Base-by-base conservation (phyloP, 164 flowering plant genomes). In the Nelumbo lutea region DNA sequence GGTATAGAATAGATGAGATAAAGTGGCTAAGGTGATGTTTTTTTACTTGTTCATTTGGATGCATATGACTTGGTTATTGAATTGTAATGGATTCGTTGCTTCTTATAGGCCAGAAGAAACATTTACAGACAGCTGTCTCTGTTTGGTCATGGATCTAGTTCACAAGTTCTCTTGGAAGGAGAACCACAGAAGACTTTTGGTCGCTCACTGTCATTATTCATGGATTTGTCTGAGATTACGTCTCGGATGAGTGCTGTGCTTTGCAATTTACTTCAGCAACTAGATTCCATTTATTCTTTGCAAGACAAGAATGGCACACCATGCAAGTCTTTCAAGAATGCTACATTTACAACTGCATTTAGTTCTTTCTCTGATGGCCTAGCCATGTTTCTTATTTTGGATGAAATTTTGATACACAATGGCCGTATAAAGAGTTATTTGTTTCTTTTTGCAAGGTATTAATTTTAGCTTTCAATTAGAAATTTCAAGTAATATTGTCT, bases 121-220 rank as follows among this genome's bases (percentile, higher is more conserved):
- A 62, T 73, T n/a, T 77, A 70, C 59, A 73, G 62, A 46, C 73
- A 70, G 52, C 60, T 73, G 51, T 42, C 64, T 59, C 50, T 77
- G 64, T 77, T 77, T 73, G 77, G 77, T 51, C 64, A 68, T 60
- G 75, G 77, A 9, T 67, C 80, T 55, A 70, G 67, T 71, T 53
- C 74, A 4, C 74, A 65, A 70, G 80, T 69, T 53, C 77, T 77
- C 43, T 60, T 77, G 65, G 77, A 77, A 63, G 80, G 80, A 67
- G 77, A 77, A 53, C 74, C 80, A 4, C 80, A 73, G 45, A 77
- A 77, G 72, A 72, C 80, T 6, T 77, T 77, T 63, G 77, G 80
- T 68, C 66, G 64, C 60, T 70, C 77, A 3, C 27, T 77, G 57
- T 70, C 77, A 41, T 39, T 77, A 60, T 77, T 77, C 68, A 70